A percentile compares a stretch with the other conserved stretches of the same genome.
Evolutionary conservation across 352 stramenopile genomes (phyloP).

Genomic region (Globisporangium iwayamae): DNA sequence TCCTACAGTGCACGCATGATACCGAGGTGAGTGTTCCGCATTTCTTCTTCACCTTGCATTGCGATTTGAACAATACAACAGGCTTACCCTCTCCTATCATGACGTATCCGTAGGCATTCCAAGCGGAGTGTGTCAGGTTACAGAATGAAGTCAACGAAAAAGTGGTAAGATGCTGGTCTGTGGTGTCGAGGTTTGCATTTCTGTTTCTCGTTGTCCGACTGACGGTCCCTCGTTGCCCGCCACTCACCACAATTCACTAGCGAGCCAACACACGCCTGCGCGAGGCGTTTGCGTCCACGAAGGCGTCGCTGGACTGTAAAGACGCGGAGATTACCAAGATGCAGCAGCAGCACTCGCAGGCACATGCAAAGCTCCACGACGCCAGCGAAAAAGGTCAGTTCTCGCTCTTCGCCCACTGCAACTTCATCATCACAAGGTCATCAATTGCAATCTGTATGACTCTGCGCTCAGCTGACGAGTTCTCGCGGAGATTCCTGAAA

Average conservation of each 20-base stretch:
- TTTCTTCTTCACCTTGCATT: not conserved
- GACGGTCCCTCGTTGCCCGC: too few relatives aligned
- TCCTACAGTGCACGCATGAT: slow-evolving; percentile 25
- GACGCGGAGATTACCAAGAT: slow-evolving; percentile 35
- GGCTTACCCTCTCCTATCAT: not conserved
- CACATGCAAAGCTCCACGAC: slow-evolving; percentile 26
- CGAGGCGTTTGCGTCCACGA: slow-evolving; percentile 50
- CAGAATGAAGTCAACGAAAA: slow-evolving; percentile 54
- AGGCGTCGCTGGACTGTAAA: slow-evolving; percentile 42
- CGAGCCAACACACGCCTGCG: slow-evolving; percentile 43
- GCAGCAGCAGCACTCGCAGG: slow-evolving; percentile 26
- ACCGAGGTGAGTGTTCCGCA: slow-evolving; percentile 17
- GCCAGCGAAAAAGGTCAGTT: slow-evolving; percentile 32
- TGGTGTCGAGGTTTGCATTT: too few relatives aligned
- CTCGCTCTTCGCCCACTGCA: too few relatives aligned
- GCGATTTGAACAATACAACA: not conserved
- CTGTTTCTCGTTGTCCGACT: too few relatives aligned
- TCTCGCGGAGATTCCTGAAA: slow-evolving; percentile 21
- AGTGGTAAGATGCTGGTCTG: slow-evolving; percentile 10
- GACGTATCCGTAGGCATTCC: slow-evolving; percentile 22
- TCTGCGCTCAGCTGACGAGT: slow-evolving; percentile 17
- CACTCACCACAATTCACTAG: slow-evolving; percentile 15
- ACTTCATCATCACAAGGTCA: not conserved
- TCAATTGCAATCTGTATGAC: not conserved
- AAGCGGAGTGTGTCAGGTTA: slow-evolving; percentile 31